Evolutionary conservation across 2,329 filamentous ascomycete genomes (phyloP), one percentile per base, ranked within the genome.

Genomic region (Aspergillus melleus): DNA sequence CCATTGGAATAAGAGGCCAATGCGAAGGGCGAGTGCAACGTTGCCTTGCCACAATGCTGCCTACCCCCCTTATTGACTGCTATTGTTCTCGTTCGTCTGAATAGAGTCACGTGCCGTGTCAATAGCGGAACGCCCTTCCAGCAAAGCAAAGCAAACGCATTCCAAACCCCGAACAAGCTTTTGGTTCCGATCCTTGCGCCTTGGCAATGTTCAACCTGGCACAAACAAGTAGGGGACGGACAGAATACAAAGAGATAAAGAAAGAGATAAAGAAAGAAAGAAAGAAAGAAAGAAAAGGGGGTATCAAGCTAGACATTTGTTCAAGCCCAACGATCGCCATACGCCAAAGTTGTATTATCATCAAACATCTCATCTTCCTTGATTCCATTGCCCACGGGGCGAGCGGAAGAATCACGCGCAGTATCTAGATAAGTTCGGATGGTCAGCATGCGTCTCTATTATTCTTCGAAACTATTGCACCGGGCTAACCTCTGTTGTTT

Each of bases 401-500:
- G 47, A 52, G 51, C 16, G 14, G 52, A n/a, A 12, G 8, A n/a
- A 24, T 39, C 24, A 19, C 19, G 19, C 36, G 46, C 44, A 29
- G 39, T 42, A 42, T 52, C 57, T 59, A 55, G 26, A 39, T 65
- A 51, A 22, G 36, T 57, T 32, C 14, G n/a, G 42, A 20, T 55
- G 36, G 55, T 62, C 51, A 65, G 61, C 52, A 49, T 20, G 16
- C 16, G 6, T 20, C 49, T 29, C 6, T n/a, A 6, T 42, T n/a
- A 3, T 42, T 36, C 32, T 59, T 58, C 56, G 14, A 57, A 39
- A 50, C 58, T 9, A 42, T n/a, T 12, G 14, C 53, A 24, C 54
- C 61, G 44, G 63, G 67, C 68, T 74, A 71, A 72, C 68, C 69
- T 29, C 52, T 66, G 49, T 60, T 63, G 8, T 26, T 58, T 64